Percentiles rank a stretch among this genome's conserved stretches.
Evolutionary conservation across 176 grass and related monocot genomes (phyloP).

Genomic region (Musa acuminata): DNA sequence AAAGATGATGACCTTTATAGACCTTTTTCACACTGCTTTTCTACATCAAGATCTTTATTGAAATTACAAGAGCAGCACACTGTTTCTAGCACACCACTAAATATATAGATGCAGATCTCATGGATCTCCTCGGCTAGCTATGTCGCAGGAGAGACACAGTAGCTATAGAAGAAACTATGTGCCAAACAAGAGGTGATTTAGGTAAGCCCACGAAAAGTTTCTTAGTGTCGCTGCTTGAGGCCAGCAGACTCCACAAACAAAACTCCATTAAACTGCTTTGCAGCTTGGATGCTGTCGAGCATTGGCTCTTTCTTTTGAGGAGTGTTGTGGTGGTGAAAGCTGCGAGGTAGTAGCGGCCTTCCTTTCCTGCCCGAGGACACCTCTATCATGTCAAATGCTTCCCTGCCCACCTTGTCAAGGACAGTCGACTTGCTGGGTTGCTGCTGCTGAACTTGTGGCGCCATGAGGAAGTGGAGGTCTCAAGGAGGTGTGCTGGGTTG

Average conservation of each 20-base stretch:
- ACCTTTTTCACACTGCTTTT: too few species aligned
- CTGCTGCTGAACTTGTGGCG: not conserved
- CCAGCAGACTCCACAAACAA: not conserved
- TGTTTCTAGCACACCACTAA: too few species aligned
- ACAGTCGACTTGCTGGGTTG: not conserved
- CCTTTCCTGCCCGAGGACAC: not conserved
- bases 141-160: too few species aligned
- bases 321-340: not conserved
- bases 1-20: too few species aligned
- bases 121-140: too few species aligned
- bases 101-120: too few species aligned
- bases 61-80: too few species aligned
- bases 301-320: conserved; percentile 2
- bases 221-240: not conserved
- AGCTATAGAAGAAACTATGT: not conserved
- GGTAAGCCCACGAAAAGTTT: not conserved
- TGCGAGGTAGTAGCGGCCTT: not conserved
- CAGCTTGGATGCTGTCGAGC: conserved; percentile 7
- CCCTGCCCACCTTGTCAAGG: not conserved
- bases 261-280: not conserved
- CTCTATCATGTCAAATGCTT: not conserved
- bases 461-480: not conserved
- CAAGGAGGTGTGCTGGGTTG: not conserved
- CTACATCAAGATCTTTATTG: too few species aligned
- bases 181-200: not conserved